Base-by-base conservation (phyloP, 148 eudicot genomes). In the Euryodendron excelsum region DNA sequence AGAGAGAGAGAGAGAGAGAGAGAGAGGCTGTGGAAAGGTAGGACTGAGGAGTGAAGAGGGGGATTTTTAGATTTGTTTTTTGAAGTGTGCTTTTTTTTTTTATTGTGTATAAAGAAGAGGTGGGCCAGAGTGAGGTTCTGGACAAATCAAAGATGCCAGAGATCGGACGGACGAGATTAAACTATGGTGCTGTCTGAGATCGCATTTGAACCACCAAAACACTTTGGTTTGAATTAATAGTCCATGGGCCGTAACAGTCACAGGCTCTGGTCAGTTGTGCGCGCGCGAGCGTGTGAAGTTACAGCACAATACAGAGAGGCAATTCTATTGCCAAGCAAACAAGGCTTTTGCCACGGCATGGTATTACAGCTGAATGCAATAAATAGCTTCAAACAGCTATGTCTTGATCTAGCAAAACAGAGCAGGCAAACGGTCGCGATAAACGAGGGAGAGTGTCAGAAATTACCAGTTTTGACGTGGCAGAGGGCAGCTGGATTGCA, bases 151-250 rank as follows among this genome's bases (percentile, higher is more conserved):
- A 66, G 25, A 17, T 18, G 3, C 17, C 70, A 66, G 70, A 66
- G 70, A 66, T 66, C 70, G 0, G 36, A 66, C 70, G 70, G 70
- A 14, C 18, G 70, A 34, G 70, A 66, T 66, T 66, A 8, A 33
- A 64, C 20, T 41, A 14, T n/a, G 20, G 1, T 33, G 69, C 17
- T 17, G 21, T 31, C 23, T 61, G 33, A 34, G 34, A 34, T 41
- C 23, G 4, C n/a, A 41, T 17, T 34, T 64, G 41, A 64, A 64
- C n/a, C n/a, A n/a, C 23, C 2, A 21, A 37, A 36, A 52, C 11
- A 9, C 56, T 52, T 41, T 1, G 5, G 45, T 41, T 41, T 41
- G 44, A 41, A 9, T 41, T 41, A 41, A 41, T 41, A 9, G 45
- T 5, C 45, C 45, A 41, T 41, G 5, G 45, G 5, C 45, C 45